These are phyloP conservation scores for Aspergillus affinis DNA, from an alignment of 495 filamentous ascomycete genomes.

Conservation along the genomic window DNA sequence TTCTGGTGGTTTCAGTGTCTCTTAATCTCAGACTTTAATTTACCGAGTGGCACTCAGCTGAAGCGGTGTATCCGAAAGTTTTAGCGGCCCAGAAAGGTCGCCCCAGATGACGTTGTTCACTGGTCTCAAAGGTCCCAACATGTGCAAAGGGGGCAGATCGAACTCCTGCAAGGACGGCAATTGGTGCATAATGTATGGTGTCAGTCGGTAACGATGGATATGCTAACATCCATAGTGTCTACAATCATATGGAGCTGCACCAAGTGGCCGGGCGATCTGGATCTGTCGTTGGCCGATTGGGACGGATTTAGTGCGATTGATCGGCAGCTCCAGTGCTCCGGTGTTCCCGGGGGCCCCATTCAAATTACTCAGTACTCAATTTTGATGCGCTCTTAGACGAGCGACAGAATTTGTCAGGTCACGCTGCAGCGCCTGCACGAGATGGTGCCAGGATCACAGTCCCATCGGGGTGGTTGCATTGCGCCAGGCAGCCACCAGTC, in stretches of 20 bases:
- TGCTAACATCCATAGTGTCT: background rate
- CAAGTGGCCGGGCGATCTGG: background rate
- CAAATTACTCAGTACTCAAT: background rate
- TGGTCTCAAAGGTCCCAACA: background rate
- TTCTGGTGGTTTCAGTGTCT: background rate
- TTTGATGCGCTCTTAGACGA: background rate
- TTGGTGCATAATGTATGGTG: background rate
- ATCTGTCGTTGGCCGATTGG: background rate
- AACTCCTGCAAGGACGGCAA: background rate
- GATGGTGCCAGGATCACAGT: constrained; percentile 1
- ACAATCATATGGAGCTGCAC: background rate
- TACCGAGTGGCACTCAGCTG: background rate
- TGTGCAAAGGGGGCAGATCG: background rate
- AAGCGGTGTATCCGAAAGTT: background rate
- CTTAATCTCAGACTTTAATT: background rate
- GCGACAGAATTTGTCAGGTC: constrained; percentile 5
- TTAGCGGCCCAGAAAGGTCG: background rate
- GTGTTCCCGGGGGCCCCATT: background rate
- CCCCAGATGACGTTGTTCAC: background rate
- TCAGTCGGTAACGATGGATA: background rate
- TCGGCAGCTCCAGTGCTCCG: background rate
- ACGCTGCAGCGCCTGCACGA: constrained; percentile 3
- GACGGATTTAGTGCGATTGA: background rate
- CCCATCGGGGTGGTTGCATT: background rate
- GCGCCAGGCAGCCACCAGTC: background rate